These are phyloP conservation scores for Tanacetum coccineum DNA, from an alignment of 129 eudicot genomes.

Conservation along the genomic window DNA sequence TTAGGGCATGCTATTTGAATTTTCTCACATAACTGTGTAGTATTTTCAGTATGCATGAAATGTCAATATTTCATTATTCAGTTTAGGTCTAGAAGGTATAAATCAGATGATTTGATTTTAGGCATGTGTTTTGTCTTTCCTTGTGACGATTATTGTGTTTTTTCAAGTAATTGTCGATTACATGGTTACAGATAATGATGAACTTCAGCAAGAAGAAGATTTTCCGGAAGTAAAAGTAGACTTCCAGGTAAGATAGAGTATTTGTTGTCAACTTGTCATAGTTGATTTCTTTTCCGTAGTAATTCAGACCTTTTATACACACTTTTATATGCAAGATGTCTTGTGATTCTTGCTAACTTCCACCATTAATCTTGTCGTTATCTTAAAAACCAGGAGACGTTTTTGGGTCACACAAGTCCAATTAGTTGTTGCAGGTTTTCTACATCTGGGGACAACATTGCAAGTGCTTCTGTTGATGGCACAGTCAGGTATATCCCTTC, in stretches of 20 bases:
- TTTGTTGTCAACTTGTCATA: no score
- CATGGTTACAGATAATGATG: constrained; percentile 37
- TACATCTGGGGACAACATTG: constrained; percentile 92
- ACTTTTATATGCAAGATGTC: neutral
- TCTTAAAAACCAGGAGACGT: constrained; percentile 60
- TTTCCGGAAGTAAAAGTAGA: constrained; percentile 88
- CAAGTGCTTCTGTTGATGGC: constrained; percentile 98
- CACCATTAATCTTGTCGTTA: constrained; percentile 12
- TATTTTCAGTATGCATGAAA: no score
- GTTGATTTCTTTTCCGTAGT: no score
- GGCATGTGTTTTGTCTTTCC: neutral
- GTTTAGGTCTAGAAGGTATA: no score
- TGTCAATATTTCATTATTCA: no score
- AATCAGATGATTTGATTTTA: neutral
- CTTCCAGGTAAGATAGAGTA: no score
- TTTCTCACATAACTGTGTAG: no score
- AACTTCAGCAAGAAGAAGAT: constrained; percentile 63
- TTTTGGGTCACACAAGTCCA: constrained; percentile 95
- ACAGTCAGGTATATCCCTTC: constrained; percentile 65
- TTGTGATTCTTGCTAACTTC: constrained; percentile 11
- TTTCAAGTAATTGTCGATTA: constrained; percentile 8
- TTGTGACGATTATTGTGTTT: neutral
- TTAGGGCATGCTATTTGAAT: no score
- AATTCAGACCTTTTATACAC: neutral
- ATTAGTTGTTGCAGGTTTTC: constrained; percentile 93